Evolutionary conservation across 257 asterid species (phyloP).

Genomic region (Galeopsis tetrahit): DNA sequence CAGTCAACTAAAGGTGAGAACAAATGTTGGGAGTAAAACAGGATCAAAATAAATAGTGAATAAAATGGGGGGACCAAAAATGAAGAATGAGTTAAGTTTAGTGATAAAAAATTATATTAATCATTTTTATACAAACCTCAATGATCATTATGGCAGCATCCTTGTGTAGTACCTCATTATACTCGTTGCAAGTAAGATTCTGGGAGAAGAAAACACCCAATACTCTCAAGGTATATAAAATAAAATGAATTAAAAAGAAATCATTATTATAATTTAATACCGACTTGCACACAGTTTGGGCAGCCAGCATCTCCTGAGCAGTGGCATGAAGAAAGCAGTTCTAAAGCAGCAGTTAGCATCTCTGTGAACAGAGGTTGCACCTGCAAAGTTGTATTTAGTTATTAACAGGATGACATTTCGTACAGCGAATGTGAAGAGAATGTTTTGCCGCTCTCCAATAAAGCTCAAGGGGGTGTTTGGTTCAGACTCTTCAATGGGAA

Average conservation of each 20-base stretch:
- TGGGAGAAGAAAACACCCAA: conserved; percentile 40
- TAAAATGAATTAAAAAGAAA: not conserved
- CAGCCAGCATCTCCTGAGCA: conserved; percentile 88
- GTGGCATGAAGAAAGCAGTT: conserved; percentile 76
- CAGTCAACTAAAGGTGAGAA: too few species aligned
- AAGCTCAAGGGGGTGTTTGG: not conserved
- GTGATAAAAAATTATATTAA: not conserved
- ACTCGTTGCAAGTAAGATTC: conserved; percentile 75
- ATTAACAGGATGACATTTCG: not conserved
- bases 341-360: conserved; percentile 78
- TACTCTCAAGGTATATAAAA: conserved; percentile 17
- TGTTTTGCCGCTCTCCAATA: not conserved
- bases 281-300: conserved; percentile 88
- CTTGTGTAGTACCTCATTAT: conserved; percentile 90
- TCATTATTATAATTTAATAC: conserved; percentile 25
- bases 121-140: conserved; percentile 54
- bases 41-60: too few species aligned
- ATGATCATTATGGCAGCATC: conserved; percentile 88
- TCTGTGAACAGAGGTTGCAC: conserved; percentile 75
- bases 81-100: too few species aligned
- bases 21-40: too few species aligned
- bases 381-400: conserved; percentile 39
- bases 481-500: too few species aligned
- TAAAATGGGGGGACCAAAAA: too few species aligned
- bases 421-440: not conserved